phyloP scores from a whole-genome alignment of 352 stramenopile genomes.

The Phytophthora megakarya region DNA sequence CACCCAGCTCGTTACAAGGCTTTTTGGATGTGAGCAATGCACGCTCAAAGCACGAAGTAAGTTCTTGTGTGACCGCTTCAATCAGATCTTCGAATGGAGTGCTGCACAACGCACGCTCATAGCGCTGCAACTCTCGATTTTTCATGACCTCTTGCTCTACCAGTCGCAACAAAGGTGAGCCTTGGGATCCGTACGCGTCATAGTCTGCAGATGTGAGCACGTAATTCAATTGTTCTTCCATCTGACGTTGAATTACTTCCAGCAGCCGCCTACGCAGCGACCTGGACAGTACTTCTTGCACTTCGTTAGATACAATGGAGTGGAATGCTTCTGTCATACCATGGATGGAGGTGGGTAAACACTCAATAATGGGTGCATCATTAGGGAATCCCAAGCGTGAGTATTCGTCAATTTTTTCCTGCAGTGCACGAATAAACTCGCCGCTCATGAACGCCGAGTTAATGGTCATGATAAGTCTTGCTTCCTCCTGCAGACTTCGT shows the following conservation, averaged over 20 bases:
- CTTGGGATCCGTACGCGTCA: slow-evolving; percentile 59
- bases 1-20: slow-evolving; percentile 79
- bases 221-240: slow-evolving; percentile 65
- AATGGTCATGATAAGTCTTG: slow-evolving; percentile 88
- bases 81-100: slow-evolving; percentile 75
- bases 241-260: slow-evolving; percentile 47
- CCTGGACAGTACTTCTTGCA: slow-evolving; percentile 61
- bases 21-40: slow-evolving; percentile 60
- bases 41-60: slow-evolving; percentile 63
- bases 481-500: slow-evolving; percentile 62
- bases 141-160: slow-evolving; percentile 74
- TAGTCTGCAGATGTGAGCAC: slow-evolving; percentile 70
- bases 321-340: slow-evolving; percentile 75
- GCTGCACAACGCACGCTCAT: slow-evolving; percentile 57
- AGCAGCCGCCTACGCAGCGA: slow-evolving; percentile 53
- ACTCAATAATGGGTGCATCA: slow-evolving; percentile 68
- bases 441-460: slow-evolving; percentile 84
- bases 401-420: slow-evolving; percentile 65
- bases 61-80: slow-evolving; percentile 57
- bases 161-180: slow-evolving; percentile 67
- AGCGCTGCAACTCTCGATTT: slow-evolving; percentile 67
- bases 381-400: slow-evolving; percentile 50
- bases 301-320: slow-evolving; percentile 75
- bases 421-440: slow-evolving; percentile 67
- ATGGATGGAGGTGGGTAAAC: slow-evolving; percentile 69